Conservation (phyloP, 768 basidiomycete genomes). For the Agaricus sinodeliciosus region DNA sequence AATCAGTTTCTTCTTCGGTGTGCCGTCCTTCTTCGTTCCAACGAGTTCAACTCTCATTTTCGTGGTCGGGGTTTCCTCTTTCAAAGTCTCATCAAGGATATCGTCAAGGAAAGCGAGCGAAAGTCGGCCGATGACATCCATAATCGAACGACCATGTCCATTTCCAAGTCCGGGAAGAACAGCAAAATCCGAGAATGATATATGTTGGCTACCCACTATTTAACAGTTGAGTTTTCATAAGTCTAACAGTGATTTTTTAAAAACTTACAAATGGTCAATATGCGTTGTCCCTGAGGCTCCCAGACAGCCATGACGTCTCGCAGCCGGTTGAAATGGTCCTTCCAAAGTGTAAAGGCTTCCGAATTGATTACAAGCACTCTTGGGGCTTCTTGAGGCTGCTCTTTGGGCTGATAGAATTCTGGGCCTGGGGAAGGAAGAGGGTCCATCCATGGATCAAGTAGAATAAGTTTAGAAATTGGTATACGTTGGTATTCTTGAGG, state of each 20-base stretch:
- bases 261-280: constrained; percentile 43
- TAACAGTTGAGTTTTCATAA: neutral
- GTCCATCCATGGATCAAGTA: constrained; percentile 84
- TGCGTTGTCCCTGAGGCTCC: constrained; percentile 35
- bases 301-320: constrained; percentile 47
- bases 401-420: constrained; percentile 19
- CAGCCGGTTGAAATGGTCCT: constrained; percentile 59
- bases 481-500: constrained; percentile 34
- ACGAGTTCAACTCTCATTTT: constrained; percentile 33
- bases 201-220: constrained; percentile 37
- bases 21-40: constrained; percentile 38
- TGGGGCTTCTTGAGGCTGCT: constrained; percentile 18
- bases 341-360: constrained; percentile 75
- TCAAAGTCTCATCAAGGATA: constrained; percentile 26
- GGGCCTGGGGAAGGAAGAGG: constrained; percentile 60
- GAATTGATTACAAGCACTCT: constrained; percentile 67
- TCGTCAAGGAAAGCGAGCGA: constrained; percentile 39
- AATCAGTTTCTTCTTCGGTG: constrained; percentile 34
- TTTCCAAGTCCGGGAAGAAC: constrained; percentile 34
- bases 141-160: constrained; percentile 23
- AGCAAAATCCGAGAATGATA: constrained; percentile 42
- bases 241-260: neutral
- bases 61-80: constrained; percentile 20
- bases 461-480: constrained; percentile 50
- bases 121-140: constrained; percentile 28